phyloP scores from a whole-genome alignment of 2,329 filamentous ascomycete genomes.

The Aspergillus puulaauensis region DNA sequence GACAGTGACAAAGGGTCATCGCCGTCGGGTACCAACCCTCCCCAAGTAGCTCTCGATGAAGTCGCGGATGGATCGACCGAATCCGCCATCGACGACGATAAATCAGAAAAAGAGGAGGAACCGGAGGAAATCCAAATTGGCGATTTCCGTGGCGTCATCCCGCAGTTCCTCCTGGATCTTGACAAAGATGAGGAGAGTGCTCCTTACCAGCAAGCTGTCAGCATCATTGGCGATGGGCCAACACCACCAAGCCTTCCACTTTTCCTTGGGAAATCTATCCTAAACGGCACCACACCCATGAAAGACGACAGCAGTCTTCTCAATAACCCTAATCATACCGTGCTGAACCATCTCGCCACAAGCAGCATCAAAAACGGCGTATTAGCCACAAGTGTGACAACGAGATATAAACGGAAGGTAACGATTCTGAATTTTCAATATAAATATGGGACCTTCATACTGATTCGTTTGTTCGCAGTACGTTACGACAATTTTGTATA shows the following conservation, averaged over 20 bases:
- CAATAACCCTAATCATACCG: slow-evolving; percentile 95
- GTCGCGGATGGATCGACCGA: slow-evolving; percentile 30
- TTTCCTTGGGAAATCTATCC: slow-evolving; percentile 89
- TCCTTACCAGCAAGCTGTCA: slow-evolving; percentile 70
- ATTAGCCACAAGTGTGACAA: slow-evolving; percentile 91
- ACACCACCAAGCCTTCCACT: slow-evolving; percentile 82
- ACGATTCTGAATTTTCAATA: slow-evolving; percentile 5
- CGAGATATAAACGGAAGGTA: slow-evolving; percentile 89
- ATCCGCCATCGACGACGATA: slow-evolving; percentile 41
- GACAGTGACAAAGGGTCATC: slow-evolving; percentile 37
- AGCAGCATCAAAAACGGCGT: slow-evolving; percentile 98
- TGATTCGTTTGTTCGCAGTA: slow-evolving; percentile 60
- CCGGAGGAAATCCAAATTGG: slow-evolving; percentile 57
- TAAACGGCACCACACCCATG: slow-evolving; percentile 87
- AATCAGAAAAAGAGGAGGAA: slow-evolving; percentile 50
- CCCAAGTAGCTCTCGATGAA: slow-evolving; percentile 44
- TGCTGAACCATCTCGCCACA: slow-evolving; percentile 92
- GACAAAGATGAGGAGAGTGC: slow-evolving; percentile 79
- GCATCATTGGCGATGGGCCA: slow-evolving; percentile 75
- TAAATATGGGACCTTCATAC: background rate
- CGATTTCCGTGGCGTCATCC: slow-evolving; percentile 71
- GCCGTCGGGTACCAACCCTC: slow-evolving; percentile 42
- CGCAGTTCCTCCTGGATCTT: slow-evolving; percentile 78
- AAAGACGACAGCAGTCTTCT: slow-evolving; percentile 98
- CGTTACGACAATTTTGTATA: slow-evolving; percentile 96